These are phyloP conservation scores for Jimgerdemannia flammicorona DNA, from an alignment of 192 early-diverging fungal species.

Conservation along the genomic window DNA sequence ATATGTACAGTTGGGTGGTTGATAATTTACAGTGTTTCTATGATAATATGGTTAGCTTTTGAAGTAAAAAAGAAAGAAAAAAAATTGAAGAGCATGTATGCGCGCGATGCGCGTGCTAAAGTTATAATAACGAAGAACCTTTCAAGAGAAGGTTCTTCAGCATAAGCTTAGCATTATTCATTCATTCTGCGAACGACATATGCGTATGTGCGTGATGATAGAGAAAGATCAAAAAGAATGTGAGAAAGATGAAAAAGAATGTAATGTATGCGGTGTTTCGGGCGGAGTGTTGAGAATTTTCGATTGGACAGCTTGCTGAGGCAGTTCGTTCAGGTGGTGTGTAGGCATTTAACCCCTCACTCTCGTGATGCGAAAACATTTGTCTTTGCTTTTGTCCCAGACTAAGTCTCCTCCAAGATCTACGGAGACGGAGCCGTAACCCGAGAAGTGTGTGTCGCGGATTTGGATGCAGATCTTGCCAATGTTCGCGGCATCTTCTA, in stretches of 20 bases:
- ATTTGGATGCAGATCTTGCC: not conserved
- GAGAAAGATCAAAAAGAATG: not conserved
- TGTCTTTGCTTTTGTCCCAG: not conserved
- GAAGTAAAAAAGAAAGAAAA: not conserved
- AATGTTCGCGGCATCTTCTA: not conserved
- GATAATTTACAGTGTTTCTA: not conserved
- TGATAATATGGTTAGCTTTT: not conserved
- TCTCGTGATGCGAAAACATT: not conserved
- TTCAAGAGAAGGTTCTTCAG: not conserved
- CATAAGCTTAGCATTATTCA: not conserved
- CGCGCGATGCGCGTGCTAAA: not conserved
- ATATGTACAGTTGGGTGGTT: not conserved
- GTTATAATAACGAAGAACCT: not conserved
- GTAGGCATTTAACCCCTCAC: not conserved
- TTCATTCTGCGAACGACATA: not conserved
- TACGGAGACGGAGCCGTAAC: not conserved
- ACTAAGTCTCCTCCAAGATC: not conserved
- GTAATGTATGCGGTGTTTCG: not conserved
- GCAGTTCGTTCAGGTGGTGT: no score
- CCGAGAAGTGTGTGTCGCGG: constrained; percentile 1
- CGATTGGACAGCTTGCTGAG: no score
- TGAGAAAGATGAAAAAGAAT: not conserved
- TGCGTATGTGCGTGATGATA: not conserved
- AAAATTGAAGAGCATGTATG: not conserved
- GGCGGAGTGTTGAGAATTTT: not conserved